Conservation (phyloP, 169 alveolate species). For the Besnoitia besnoiti region DNA sequence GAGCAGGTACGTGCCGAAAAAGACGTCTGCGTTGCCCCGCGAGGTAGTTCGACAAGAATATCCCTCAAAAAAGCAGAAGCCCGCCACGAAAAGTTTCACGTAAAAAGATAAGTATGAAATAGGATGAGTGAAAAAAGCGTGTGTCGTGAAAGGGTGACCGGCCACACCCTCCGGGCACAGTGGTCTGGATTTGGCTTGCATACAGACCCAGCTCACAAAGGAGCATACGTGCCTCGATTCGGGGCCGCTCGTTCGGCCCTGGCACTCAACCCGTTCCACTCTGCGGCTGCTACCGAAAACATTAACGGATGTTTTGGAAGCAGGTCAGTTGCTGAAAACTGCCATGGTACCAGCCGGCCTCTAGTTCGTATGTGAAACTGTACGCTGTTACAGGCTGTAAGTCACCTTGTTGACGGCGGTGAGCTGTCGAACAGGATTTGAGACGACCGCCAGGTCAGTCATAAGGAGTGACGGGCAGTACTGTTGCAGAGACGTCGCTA, state of each 20-base stretch:
- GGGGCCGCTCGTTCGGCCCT: slow-evolving; percentile 10
- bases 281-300: too few species aligned
- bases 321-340: too few species aligned
- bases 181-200: background rate
- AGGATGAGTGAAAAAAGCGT: too few species aligned
- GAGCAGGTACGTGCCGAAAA: background rate
- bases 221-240: background rate
- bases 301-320: too few species aligned
- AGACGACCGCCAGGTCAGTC: background rate
- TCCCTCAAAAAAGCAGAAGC: background rate
- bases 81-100: background rate
- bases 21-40: background rate
- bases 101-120: background rate
- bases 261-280: background rate
- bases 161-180: background rate
- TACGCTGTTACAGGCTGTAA: too few species aligned
- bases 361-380: too few species aligned
- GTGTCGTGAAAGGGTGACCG: background rate
- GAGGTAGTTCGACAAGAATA: background rate
- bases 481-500: background rate
- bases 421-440: background rate
- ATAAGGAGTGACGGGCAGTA: background rate
- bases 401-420: background rate
- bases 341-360: too few species aligned
- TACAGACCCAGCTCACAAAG: background rate